Evolutionary conservation across 2,329 filamentous ascomycete genomes (phyloP).

Genomic region (Lasiodiplodia sp.): DNA sequence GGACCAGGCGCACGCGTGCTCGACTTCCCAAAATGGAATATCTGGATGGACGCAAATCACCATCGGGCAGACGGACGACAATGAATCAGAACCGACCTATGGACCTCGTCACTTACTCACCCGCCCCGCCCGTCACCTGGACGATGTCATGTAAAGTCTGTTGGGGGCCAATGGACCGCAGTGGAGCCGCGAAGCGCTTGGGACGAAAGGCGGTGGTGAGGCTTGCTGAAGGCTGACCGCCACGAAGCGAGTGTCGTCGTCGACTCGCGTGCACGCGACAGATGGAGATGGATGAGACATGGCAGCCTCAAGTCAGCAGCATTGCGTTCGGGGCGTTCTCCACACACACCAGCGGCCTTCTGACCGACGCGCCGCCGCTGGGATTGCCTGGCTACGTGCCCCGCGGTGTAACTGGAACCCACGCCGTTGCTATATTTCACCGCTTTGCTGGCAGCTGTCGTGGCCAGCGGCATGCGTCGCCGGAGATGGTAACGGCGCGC

Average conservation of each 20-base stretch:
- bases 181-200: conserved; percentile 23
- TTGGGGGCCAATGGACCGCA: conserved; percentile 18
- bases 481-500: not conserved
- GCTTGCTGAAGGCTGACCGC: conserved; percentile 16
- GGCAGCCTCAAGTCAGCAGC: conserved; percentile 18
- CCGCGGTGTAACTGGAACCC: conserved; percentile 23
- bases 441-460: conserved; percentile 22
- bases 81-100: conserved; percentile 3
- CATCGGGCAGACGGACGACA: not conserved
- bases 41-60: not conserved
- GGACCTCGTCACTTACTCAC: conserved; percentile 8
- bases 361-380: conserved; percentile 3
- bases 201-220: not conserved
- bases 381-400: conserved; percentile 8
- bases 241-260: not conserved
- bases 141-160: conserved; percentile 4
- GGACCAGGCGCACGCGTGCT: not conserved
- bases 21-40: conserved; percentile 2
- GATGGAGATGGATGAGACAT: conserved; percentile 23
- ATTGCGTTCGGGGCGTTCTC: conserved; percentile 12
- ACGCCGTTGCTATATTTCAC: conserved; percentile 17
- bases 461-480: conserved; percentile 10
- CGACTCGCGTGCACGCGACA: conserved; percentile 19
- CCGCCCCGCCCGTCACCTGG: conserved; percentile 8
- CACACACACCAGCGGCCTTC: conserved; percentile 15